Conservation (phyloP, 2,329 filamentous ascomycete genomes). For the Cadophora luteo-olivacea region DNA sequence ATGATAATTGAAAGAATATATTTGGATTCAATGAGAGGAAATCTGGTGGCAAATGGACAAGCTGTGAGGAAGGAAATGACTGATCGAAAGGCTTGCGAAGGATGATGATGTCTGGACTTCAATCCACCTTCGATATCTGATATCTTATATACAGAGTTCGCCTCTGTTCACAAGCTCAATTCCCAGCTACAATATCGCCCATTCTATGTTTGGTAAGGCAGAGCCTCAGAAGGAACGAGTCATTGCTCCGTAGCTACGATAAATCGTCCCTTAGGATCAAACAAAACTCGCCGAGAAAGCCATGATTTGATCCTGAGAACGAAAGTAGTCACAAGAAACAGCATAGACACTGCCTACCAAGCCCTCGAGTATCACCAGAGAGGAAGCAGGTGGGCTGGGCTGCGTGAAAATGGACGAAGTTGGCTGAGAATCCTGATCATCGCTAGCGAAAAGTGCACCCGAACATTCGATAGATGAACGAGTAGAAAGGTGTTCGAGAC, state of each 20-base stretch:
- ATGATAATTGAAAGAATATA: not conserved
- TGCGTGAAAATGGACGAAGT: too few relatives aligned
- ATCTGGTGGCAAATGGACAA: not conserved
- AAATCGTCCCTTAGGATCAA: not conserved
- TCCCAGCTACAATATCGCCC: not conserved
- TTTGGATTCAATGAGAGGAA: not conserved
- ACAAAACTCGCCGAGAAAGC: not conserved
- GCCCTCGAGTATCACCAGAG: not conserved
- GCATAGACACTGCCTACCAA: not conserved
- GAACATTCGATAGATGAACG: too few relatives aligned
- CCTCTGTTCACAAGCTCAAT: not conserved
- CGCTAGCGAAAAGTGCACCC: not conserved
- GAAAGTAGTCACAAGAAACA: not conserved
- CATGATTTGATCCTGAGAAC: not conserved
- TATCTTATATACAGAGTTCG: not conserved
- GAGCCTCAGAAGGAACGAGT: not conserved
- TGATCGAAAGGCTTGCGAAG: not conserved
- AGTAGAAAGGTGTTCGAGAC: too few relatives aligned
- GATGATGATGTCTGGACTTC: not conserved
- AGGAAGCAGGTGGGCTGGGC: too few relatives aligned
- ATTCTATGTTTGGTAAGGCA: not conserved
- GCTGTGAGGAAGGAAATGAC: not conserved
- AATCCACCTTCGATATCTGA: not conserved
- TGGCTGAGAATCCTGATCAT: too few relatives aligned
- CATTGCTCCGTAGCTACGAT: not conserved